A percentile compares a stretch with the other conserved stretches of the same genome.
These are phyloP conservation scores for Lyophyllum semitale DNA, from an alignment of 768 basidiomycete species.

Conservation along the genomic window DNA sequence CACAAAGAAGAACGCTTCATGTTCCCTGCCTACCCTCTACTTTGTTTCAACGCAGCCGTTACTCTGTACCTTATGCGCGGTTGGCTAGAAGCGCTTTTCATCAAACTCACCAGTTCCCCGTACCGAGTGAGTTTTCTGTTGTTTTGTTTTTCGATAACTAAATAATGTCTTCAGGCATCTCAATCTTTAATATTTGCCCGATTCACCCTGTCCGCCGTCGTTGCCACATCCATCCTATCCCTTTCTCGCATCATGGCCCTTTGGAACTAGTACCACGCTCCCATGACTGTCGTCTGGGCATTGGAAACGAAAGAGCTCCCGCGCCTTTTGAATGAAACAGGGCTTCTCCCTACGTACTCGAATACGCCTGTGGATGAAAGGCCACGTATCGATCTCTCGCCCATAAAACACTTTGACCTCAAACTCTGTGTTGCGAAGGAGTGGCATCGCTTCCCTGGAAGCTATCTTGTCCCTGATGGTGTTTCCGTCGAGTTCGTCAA, in stretches of 20 bases:
- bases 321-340: constrained; percentile 72
- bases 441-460: constrained; percentile 94
- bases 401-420: constrained; percentile 69
- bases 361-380: constrained; percentile 40
- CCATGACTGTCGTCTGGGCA: constrained; percentile 66
- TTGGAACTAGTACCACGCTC: constrained; percentile 89
- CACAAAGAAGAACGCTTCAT: constrained; percentile 99
- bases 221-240: constrained; percentile 70
- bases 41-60: constrained; percentile 96
- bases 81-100: constrained; percentile 79
- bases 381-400: constrained; percentile 64
- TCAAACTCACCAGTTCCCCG: constrained; percentile 78
- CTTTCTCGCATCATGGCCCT: constrained; percentile 80
- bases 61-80: constrained; percentile 82
- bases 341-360: constrained; percentile 53
- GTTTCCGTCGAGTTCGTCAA: constrained; percentile 87
- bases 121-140: constrained; percentile 63
- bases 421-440: constrained; percentile 89
- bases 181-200: constrained; percentile 72
- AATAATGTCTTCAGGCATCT: constrained; percentile 59
- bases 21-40: constrained; percentile 88
- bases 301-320: constrained; percentile 84
- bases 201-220: constrained; percentile 71
- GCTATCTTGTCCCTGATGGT: constrained; percentile 84
- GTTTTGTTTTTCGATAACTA: not conserved